Conservation (phyloP, 345 rosid species). For the Ricinus communis region DNA sequence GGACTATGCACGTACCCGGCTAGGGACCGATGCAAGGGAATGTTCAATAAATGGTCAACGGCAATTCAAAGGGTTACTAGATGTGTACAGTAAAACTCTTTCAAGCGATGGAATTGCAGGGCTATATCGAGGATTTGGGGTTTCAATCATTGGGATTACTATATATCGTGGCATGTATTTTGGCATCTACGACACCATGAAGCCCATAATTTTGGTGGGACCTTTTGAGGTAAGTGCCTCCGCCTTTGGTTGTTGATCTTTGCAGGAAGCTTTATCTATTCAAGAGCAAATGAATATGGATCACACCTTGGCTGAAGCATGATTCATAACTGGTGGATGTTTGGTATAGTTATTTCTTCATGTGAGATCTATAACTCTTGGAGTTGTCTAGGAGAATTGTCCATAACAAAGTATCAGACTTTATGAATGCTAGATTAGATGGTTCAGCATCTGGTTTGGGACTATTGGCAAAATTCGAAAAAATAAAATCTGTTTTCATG, state of each 20-base stretch:
- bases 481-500: neutral
- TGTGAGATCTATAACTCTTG: neutral
- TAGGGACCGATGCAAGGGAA: conserved; percentile 78
- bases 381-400: neutral
- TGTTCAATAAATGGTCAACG: conserved; percentile 52
- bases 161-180: conserved; percentile 92
- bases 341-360: neutral
- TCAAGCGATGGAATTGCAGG: conserved; percentile 71
- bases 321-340: too few species aligned
- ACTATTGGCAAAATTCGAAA: neutral
- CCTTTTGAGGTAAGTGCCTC: conserved; percentile 64
- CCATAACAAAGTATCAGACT: neutral
- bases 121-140: conserved; percentile 84
- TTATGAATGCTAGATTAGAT: neutral
- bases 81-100: conserved; percentile 76
- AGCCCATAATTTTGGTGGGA: conserved; percentile 81
- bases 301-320: neutral
- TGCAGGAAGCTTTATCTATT: neutral
- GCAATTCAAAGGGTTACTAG: conserved; percentile 76
- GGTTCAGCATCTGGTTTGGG: conserved; percentile 1
- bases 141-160: conserved; percentile 87
- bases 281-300: neutral
- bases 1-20: conserved; percentile 83
- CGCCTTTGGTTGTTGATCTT: neutral
- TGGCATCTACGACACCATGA: conserved; percentile 86